Evolutionary conservation across 176 grass and related monocot genomes (phyloP).

Genomic region (Saccharum spontaneum): DNA sequence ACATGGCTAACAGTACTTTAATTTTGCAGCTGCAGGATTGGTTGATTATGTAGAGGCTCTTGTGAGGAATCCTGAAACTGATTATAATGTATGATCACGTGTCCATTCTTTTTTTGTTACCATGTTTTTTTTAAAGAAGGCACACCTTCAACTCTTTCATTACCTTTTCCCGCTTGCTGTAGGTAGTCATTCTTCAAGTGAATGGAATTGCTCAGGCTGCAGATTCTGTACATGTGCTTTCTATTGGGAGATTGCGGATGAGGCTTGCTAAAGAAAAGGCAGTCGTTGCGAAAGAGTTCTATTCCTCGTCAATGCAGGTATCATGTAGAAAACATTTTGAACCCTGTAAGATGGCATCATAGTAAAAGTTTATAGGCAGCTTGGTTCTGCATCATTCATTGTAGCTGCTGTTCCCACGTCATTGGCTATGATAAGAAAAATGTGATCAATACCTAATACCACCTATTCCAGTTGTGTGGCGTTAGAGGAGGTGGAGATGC

Average conservation of each 20-base stretch:
- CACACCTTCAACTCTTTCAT: not conserved
- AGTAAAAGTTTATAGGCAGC: not conserved
- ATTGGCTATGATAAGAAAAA: not conserved
- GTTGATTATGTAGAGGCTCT: conserved; percentile 61
- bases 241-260: conserved; percentile 66
- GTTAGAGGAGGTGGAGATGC: conserved; percentile 76
- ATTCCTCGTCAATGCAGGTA: conserved; percentile 75
- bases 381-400: not conserved
- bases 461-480: conserved; percentile 56
- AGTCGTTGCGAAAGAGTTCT: conserved; percentile 60
- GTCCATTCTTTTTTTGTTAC: not conserved
- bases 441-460: not conserved
- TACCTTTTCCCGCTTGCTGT: not conserved
- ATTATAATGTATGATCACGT: conserved; percentile 69
- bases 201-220: conserved; percentile 57
- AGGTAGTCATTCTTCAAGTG: conserved; percentile 66
- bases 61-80: conserved; percentile 61
- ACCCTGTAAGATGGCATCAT: not conserved
- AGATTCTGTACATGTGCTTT: conserved; percentile 55
- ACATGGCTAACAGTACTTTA: conserved; percentile 22
- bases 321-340: not conserved
- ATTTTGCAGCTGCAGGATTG: conserved; percentile 69
- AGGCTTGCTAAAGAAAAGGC: conserved; percentile 60
- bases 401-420: not conserved
- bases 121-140: not conserved